These are phyloP conservation scores for Tuber magnatum DNA, from an alignment of 495 filamentous ascomycete genomes.

Conservation along the genomic window DNA sequence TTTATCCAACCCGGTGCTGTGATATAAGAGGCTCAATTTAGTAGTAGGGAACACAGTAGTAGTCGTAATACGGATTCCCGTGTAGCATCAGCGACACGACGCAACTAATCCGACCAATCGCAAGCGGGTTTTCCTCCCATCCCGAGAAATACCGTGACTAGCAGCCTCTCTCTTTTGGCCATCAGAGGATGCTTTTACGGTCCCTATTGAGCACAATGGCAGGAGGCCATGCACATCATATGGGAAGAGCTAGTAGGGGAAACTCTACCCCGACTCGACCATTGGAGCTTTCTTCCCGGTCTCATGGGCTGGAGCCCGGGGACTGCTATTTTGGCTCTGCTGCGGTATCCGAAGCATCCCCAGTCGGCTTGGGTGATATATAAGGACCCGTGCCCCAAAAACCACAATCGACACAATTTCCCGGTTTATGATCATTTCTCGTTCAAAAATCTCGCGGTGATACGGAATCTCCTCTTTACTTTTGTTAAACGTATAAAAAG, in stretches of 20 bases:
- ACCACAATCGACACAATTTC: not conserved
- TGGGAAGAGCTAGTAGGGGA: not conserved
- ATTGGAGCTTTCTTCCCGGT: not conserved
- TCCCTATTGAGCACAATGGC: not conserved
- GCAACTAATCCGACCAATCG: not conserved
- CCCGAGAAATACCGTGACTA: not conserved
- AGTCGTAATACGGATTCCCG: slow-evolving; percentile 1
- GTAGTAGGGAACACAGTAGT: not conserved
- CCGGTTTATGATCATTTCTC: not conserved
- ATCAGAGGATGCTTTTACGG: not conserved
- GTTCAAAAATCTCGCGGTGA: not conserved
- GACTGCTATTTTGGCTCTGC: not conserved
- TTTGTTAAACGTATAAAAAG: not conserved
- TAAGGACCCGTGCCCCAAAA: not conserved
- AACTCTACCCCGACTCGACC: not conserved
- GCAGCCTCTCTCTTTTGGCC: not conserved
- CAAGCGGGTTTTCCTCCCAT: not conserved
- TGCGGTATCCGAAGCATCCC: not conserved
- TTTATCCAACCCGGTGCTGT: not conserved
- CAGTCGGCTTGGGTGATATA: not conserved
- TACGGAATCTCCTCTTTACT: not conserved
- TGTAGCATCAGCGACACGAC: not conserved
- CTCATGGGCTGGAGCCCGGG: not conserved
- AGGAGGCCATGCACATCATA: not conserved
- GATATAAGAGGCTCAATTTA: not conserved